Evolutionary conservation across 768 basidiomycete species (phyloP).

Genomic region (Cystofilobasidium bisporidii): DNA sequence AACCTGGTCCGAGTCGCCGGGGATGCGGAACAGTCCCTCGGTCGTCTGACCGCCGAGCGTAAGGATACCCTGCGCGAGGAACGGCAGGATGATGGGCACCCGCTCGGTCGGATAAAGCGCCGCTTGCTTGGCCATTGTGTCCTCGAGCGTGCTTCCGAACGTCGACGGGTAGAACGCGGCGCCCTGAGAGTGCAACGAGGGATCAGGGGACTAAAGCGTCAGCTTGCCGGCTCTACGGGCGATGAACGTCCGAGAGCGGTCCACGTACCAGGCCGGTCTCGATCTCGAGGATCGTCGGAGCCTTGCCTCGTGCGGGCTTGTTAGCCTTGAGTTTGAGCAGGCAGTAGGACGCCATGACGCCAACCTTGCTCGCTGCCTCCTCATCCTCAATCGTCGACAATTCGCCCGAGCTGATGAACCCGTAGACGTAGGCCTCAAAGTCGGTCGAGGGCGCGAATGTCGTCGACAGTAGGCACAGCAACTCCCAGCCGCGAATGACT

Average conservation of each 20-base stretch:
- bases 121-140: constrained; percentile 71
- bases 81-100: constrained; percentile 86
- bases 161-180: constrained; percentile 92
- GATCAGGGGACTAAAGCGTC: no score
- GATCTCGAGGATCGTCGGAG: constrained; percentile 72
- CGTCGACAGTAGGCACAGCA: constrained; percentile 78
- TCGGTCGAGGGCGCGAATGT: constrained; percentile 90
- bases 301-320: constrained; percentile 48
- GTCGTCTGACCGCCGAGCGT: constrained; percentile 72
- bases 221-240: no score
- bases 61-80: constrained; percentile 83
- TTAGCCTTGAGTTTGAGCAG: constrained; percentile 1
- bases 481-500: constrained; percentile 83
- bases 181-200: no score
- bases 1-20: constrained; percentile 80
- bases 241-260: not conserved
- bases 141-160: constrained; percentile 81
- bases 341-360: constrained; percentile 45
- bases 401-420: constrained; percentile 62
- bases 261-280: constrained; percentile 70
- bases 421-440: constrained; percentile 71
- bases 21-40: constrained; percentile 88
- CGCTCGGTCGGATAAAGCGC: constrained; percentile 73
- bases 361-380: constrained; percentile 8
- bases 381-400: constrained; percentile 33